Base-by-base conservation (phyloP, 2,329 filamentous ascomycete genomes). In the Cladosporium austrohemisphaericum region DNA sequence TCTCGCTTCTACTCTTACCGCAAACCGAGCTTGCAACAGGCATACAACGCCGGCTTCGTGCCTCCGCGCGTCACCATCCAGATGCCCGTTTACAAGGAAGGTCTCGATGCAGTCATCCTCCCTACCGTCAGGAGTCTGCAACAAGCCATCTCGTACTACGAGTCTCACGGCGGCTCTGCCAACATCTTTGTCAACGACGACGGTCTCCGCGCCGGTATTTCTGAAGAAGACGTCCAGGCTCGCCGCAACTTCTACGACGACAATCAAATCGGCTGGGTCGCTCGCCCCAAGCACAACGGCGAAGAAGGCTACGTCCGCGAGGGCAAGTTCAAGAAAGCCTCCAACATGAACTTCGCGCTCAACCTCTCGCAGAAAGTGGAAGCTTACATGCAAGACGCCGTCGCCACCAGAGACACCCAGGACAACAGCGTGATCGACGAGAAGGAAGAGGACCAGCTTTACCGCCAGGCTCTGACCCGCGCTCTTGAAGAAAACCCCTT, bases 31-130 rank as follows among this genome's bases (percentile, higher is more conserved):
- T 18, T 63, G 18, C 58, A 55, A 23, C 65, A 67, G 20, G 52
- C 62, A 13, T 71, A 68, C 1, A 60, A 70, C 18, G 57, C 57
- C 32, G 53, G 52, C 16, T 56, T 43, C 4, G 35, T 41, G 19
- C 75, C 91, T 14, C 86, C 85, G 2, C 86, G 88, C 62, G 76
- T 88, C 55, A 75, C 71, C 4, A 86, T 94, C 32, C 88, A 95
- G 63, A 91, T 87, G 65, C 88, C 88, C 3, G 86, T 94, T 0
- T 94, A 93, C 73, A 93, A 91, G 67, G 88, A 94, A 66, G 87
- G 88, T 56, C 76, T 94, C 2, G 71, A 72, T 28, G 80, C 75
- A 52, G 88, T 94, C 67, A 90, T 91, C 60, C 78, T 76, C 13
- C 86, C 86, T 4, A 92, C 87, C 0, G 80, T 91, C 60, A 82